Base-by-base conservation (phyloP, 805 yeast genomes). In the Teunomyces atbi region DNA sequence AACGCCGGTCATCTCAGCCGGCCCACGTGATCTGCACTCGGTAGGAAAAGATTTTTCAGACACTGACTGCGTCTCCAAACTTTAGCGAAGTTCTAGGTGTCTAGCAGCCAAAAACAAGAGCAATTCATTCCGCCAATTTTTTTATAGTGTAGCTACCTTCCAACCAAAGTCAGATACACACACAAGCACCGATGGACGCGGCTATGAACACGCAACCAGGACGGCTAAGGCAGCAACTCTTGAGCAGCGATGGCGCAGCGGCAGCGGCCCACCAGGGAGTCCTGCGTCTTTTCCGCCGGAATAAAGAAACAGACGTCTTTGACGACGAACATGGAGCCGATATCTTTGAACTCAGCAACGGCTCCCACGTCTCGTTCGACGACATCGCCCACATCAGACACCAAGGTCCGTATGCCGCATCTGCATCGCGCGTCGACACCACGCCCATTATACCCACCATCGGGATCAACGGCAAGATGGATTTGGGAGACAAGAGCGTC, bases 391-490 rank as follows among this genome's bases (percentile, higher is more conserved):
- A 83, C 41, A 65, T 83, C 1, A 69, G 84, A 42, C 88, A 83
- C 52, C 74, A 85, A 33, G 87, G 87, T 4, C 78, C 88, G 27
- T 84, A 84, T 58, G 84, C 33, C 11, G 84, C 3, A 68, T 76
- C 15, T 68, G 54, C 27, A 73, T 42, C 49, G 60, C 34, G 62
- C 5, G 62, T 70, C 45, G 89, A 84, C 51, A 76, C 91, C 0
- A 76, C 89, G 0, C 91, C 94, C 6, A 81, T 84, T 51, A 86
- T 87, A 33, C 95, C 95, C 5, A 85, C 89, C 0, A 45, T 86
- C 3, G 64, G 76, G 0, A 47, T 54, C 5, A 48, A 39, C 50
- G 39, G 39, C 12, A 56, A 52, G 50, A 8, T 32, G 11, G 27
- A 27, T 18, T 16, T 33, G 16, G 16, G 44, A 6, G 20, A 44